These are phyloP conservation scores for Typha latifolia DNA, from an alignment of 176 grass and related monocot genomes.

Conservation along the genomic window DNA sequence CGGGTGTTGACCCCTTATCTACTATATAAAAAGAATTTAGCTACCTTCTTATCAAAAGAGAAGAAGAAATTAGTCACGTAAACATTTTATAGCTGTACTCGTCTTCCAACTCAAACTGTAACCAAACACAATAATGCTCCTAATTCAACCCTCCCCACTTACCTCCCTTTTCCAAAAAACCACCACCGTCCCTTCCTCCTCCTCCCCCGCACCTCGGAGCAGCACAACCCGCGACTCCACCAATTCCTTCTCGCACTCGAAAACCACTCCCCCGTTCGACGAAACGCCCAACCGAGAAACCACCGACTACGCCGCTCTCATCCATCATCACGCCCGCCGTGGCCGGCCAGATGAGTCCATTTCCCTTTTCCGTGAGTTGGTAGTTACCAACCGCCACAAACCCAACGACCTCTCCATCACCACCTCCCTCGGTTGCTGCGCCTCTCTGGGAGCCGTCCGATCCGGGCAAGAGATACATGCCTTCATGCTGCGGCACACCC, in stretches of 20 bases:
- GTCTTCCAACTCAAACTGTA: no score
- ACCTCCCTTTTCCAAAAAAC: background rate
- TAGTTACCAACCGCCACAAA: constrained; percentile 1
- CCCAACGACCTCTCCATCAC: constrained; percentile 13
- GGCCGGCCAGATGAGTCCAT: constrained; percentile 12
- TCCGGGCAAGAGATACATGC: constrained; percentile 32
- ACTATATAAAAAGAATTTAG: no score
- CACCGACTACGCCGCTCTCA: background rate
- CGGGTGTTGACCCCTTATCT: no score
- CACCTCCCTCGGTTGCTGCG: constrained; percentile 21
- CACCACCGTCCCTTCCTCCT: background rate
- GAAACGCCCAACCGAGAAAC: background rate
- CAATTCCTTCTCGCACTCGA: background rate
- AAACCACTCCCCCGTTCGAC: constrained; percentile 9
- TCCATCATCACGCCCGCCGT: constrained; percentile 16
- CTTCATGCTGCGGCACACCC: constrained; percentile 20
- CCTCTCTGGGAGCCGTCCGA: constrained; percentile 12
- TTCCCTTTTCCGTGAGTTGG: constrained; percentile 16
- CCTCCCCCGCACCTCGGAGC: background rate
- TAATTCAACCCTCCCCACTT: background rate
- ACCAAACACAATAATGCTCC: background rate
- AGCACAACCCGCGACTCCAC: background rate
- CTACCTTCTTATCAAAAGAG: no score
- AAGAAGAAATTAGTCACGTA: no score
- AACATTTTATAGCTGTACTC: no score